phyloP scores from a whole-genome alignment of 2,329 filamentous ascomycete genomes.

The Fusarium sublunatum region DNA sequence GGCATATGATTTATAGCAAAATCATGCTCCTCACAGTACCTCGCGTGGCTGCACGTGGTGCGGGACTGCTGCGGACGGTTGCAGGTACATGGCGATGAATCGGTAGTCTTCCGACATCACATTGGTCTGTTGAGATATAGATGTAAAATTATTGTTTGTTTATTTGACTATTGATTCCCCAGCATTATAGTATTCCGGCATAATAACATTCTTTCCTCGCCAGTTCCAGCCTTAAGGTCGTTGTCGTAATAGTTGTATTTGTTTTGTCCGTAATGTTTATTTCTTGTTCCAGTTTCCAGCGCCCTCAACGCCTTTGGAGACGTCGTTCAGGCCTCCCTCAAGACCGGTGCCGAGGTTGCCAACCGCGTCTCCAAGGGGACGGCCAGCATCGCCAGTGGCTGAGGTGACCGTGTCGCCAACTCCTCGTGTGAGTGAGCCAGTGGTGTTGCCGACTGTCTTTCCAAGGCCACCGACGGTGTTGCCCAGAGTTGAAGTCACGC shows the following conservation, averaged over 20 bases:
- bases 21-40: no score
- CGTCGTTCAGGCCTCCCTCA: constrained; percentile 60
- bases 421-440: constrained; percentile 65
- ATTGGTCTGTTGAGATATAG: no score
- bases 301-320: constrained; percentile 67
- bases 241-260: not conserved
- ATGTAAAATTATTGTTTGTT: not conserved
- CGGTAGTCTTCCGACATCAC: no score
- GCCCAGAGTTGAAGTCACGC: constrained; percentile 54
- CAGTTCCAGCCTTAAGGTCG: no score
- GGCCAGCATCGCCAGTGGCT: constrained; percentile 64
- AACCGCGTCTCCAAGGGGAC: constrained; percentile 66
- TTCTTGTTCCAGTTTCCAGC: constrained; percentile 67
- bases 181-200: not conserved
- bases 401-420: constrained; percentile 66
- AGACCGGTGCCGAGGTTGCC: constrained; percentile 64
- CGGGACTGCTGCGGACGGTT: no score
- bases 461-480: constrained; percentile 56
- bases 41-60: no score
- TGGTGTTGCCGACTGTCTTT: constrained; percentile 56
- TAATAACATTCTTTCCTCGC: constrained; percentile 8
- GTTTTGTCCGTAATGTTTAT: constrained; percentile 12
- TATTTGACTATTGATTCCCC: not conserved
- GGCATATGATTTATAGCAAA: no score
- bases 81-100: no score